Percentiles rank a stretch among this genome's conserved stretches.
Evolutionary conservation across 225 moss, liverwort and hornwort species (phyloP).

Genomic region (Pseudoscleropodium purum): DNA sequence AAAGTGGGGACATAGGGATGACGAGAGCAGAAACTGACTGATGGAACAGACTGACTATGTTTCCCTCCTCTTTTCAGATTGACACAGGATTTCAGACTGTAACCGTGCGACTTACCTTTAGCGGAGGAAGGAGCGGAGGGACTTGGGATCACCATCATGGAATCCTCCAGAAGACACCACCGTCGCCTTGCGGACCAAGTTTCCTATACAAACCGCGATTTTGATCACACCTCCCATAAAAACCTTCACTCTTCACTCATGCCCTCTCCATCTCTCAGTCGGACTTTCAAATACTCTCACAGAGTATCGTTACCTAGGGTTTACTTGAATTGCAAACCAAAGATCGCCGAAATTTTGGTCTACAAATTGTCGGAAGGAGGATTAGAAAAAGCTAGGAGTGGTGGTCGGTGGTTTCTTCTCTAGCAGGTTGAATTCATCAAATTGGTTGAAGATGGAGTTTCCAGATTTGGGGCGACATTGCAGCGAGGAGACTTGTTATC

Average conservation of each 20-base stretch:
- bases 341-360: neutral
- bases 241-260: neutral
- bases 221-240: neutral
- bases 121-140: constrained; percentile 10
- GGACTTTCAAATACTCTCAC: neutral
- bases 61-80: neutral
- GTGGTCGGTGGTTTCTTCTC: constrained; percentile 8
- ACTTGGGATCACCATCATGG: neutral
- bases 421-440: neutral
- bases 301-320: neutral
- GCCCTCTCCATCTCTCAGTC: neutral
- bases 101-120: neutral
- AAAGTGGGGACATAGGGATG: neutral
- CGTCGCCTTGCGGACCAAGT: constrained; percentile 22
- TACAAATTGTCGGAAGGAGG: neutral
- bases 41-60: neutral
- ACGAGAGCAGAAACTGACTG: neutral
- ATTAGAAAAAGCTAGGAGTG: neutral
- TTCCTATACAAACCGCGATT: neutral
- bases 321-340: neutral
- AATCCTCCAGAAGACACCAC: constrained; percentile 19
- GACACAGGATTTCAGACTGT: neutral
- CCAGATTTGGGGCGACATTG: constrained; percentile 69
- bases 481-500: constrained; percentile 65
- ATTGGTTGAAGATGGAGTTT: constrained; percentile 64